Evolutionary conservation across 1,284 basidiomycete species (phyloP), one percentile per base, ranked within the genome.

Genomic region (Cutaneotrichosporon sp.): DNA sequence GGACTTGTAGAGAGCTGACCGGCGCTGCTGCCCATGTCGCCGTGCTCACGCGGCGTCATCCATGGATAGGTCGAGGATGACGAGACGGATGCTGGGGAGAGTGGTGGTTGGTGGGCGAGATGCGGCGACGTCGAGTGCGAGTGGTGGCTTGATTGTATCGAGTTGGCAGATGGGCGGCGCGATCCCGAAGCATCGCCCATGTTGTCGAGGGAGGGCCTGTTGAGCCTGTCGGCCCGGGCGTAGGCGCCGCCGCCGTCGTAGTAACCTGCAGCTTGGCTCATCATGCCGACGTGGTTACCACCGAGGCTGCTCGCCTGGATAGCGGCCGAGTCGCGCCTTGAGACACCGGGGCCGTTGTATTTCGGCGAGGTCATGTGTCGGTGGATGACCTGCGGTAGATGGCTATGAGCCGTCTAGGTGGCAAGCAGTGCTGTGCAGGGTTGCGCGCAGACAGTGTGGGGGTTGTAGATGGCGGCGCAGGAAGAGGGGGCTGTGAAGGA

Each of bases 11-110:
- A 50, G 24, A 24, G 31, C 20, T 54, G 33, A 13, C 49, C 38
- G 18, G 3, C 38, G n/a, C n/a, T n/a, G 38, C 38, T 42, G 38
- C 38, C 18, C 38, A n/a, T 43, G 45, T 63, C 58, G 22, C 42
- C 46, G 22, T 33, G 27, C 18, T 58, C 54, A 20, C 61, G 53
- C 10, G 57, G 59, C 0, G 61, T 58, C 24, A 60, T 54, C 60
- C 67, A 65, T 1, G 59, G 50, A 18, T 59, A 57, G 14, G 62
- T 63, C 29, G 54, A 46, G 43, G 69, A 67, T n/a, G 69, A 69
- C n/a, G 67, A 69, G 11, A 67, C 59, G 14, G 68, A 70, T 3
- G 67, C 64, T 0, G 70, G 68, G 1, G 33, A 42, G 6, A 24
- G 25, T 31, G 36, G 56, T 9, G 24, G 56, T 10, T 43, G 34